A percentile compares a stretch with the other conserved stretches of the same genome.
These are phyloP conservation scores for Tulasnella sp. DNA, from an alignment of 768 basidiomycete genomes.

Conservation along the genomic window DNA sequence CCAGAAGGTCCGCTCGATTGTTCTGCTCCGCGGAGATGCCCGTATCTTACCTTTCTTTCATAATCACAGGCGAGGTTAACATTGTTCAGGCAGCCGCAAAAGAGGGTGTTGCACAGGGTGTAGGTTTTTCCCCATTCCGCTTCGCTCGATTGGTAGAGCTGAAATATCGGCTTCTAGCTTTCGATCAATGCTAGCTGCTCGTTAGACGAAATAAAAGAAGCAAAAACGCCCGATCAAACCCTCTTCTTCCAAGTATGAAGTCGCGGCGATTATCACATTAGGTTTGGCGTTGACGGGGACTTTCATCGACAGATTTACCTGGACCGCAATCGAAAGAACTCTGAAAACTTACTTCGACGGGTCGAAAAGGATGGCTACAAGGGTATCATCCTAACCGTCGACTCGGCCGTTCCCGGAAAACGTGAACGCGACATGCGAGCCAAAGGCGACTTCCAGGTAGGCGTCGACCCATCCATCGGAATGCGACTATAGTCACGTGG, in stretches of 20 bases:
- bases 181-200: slow-evolving; percentile 58
- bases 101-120: slow-evolving; percentile 61
- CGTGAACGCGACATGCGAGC: slow-evolving; percentile 55
- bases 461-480: neutral
- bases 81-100: slow-evolving; percentile 61
- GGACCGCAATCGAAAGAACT: slow-evolving; percentile 55
- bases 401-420: slow-evolving; percentile 76
- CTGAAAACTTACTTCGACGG: slow-evolving; percentile 61
- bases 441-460: slow-evolving; percentile 27
- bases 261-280: neutral
- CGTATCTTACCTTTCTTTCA: neutral
- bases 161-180: slow-evolving; percentile 22
- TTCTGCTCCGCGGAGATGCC: neutral
- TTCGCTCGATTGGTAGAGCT: neutral
- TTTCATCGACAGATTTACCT: slow-evolving; percentile 55
- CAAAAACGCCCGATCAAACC: slow-evolving; percentile 48
- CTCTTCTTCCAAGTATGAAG: slow-evolving; percentile 59
- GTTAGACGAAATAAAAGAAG: slow-evolving; percentile 51
- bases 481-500: neutral
- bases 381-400: slow-evolving; percentile 87
- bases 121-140: slow-evolving; percentile 24
- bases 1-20: slow-evolving; percentile 46
- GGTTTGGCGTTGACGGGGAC: neutral
- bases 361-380: slow-evolving; percentile 70
- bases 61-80: slow-evolving; percentile 60